phyloP scores from a whole-genome alignment of 2,329 filamentous ascomycete species.

The Anisogramma anomala region DNA sequence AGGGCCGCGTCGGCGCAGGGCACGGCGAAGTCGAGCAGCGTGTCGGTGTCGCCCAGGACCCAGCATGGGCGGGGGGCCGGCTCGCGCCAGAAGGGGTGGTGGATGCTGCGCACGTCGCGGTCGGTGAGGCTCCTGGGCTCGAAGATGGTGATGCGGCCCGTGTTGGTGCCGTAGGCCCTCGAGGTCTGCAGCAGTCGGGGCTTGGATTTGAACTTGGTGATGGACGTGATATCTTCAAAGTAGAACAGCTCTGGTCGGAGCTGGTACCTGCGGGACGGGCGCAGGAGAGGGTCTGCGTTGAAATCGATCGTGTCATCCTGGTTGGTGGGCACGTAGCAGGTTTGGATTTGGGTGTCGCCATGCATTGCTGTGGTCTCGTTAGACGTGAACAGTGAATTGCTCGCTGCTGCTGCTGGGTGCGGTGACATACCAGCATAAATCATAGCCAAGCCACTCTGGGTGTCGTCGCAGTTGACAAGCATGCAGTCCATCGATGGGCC shows the following conservation, averaged over 20 bases:
- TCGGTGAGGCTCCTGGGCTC: slow-evolving; percentile 24
- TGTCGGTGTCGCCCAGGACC: slow-evolving; percentile 26
- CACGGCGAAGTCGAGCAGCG: slow-evolving; percentile 16
- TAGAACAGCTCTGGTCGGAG: slow-evolving; percentile 17
- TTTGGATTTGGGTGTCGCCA: slow-evolving; percentile 23
- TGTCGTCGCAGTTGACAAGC: slow-evolving; percentile 29
- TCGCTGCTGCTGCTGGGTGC: too few relatives aligned
- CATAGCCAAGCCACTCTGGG: slow-evolving; percentile 29
- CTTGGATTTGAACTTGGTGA: slow-evolving; percentile 34
- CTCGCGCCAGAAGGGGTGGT: slow-evolving; percentile 15
- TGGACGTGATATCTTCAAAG: slow-evolving; percentile 32
- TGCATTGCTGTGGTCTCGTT: slow-evolving; percentile 20
- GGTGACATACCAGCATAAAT: slow-evolving; percentile 25
- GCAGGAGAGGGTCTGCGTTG: neutral
- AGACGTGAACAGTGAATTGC: too few relatives aligned
- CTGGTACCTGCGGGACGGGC: slow-evolving; percentile 4
- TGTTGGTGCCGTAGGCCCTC: slow-evolving; percentile 26
- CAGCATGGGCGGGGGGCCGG: slow-evolving; percentile 23
- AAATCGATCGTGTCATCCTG: slow-evolving; percentile 25
- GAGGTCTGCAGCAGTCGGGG: slow-evolving; percentile 33
- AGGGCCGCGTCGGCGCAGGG: neutral
- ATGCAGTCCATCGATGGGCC: slow-evolving; percentile 29
- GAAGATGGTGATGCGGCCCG: slow-evolving; percentile 35
- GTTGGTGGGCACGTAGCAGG: slow-evolving; percentile 33
- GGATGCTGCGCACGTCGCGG: slow-evolving; percentile 19